Evolutionary conservation across 208 protist species (phyloP), one percentile per base, ranked within the genome.

Genomic region (Histomonas meleagridis): DNA sequence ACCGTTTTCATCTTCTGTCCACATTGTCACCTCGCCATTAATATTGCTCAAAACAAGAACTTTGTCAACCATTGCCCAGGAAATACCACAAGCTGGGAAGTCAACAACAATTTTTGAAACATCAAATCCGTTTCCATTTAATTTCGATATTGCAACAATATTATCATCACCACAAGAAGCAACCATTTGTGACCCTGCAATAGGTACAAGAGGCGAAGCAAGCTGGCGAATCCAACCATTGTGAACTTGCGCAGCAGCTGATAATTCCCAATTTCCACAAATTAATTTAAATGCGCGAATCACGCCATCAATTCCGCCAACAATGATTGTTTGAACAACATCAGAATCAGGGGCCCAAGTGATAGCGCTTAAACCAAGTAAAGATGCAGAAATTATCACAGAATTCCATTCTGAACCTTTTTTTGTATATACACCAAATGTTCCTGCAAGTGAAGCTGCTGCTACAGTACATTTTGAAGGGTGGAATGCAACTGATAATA

Each of bases 41-140:
- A 49, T 28, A 51, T 86, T 40, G 38, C 76, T 86, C 18, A 86
- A 43, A 86, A 86, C 76, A 28, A 86, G 76, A 26, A 46, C 55
- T 55, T 86, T 86, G 38, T 86, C 76, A 35, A 86, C 76, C 76
- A 86, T 86, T 18, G 76, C 76, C 40, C 40, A 86, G 9, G 76
- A 32, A 55, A 86, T 46, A 26, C 76, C 76, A 43, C 16, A 46
- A 55, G 35, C 43, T 38, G 7, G 46, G 9, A 16, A 12, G 32
- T 43, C 40, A n/a, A 86, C 16, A 38, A 5, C 40, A 38, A 48
- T 86, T n/a, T 86, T 26, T 51, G 43, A 40, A 26, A 86, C 26
- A 46, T 32, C 28, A n/a, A 86, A 46, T 86, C 55, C 23, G 46
- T 86, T 86, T 18, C 16, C 32, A 46, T 7, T n/a, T n/a, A 86